These are phyloP conservation scores for Mortierella claussenii DNA, from an alignment of 192 early-diverging fungal species.

Conservation along the genomic window DNA sequence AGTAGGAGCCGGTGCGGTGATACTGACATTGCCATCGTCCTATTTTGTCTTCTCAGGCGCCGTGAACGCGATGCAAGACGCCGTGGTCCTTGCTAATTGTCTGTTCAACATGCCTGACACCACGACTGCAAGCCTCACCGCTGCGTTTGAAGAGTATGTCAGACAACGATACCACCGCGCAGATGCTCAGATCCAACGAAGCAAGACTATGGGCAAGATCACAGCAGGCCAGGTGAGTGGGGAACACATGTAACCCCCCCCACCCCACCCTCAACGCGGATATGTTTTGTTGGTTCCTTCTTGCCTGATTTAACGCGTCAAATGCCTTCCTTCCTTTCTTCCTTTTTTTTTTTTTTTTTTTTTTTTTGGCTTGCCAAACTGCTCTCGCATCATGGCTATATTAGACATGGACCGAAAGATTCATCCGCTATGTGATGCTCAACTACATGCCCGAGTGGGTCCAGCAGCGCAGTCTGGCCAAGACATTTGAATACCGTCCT, in stretches of 20 bases:
- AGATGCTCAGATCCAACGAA: background rate
- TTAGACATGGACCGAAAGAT: background rate
- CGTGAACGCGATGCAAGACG: conserved; percentile 19
- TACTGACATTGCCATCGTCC: background rate
- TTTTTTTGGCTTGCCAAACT: background rate
- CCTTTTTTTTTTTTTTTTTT: background rate
- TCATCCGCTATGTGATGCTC: background rate
- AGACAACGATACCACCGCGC: conserved; percentile 10
- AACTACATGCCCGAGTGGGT: conserved; percentile 1
- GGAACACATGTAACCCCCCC: background rate
- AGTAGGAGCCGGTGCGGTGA: no score
- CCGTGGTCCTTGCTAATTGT: conserved; percentile 12
- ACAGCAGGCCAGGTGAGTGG: conserved; percentile 19
- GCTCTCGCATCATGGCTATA: no score
- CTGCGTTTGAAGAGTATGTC: conserved; percentile 18
- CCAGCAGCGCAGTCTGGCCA: background rate
- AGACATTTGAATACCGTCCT: background rate
- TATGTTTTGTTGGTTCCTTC: no score
- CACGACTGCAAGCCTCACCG: conserved; percentile 1
- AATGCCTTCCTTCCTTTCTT: no score
- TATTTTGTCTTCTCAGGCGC: conserved; percentile 9
- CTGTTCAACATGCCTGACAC: conserved; percentile 9
- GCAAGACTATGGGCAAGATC: conserved; percentile 7
- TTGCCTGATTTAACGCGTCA: no score
- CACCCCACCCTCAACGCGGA: no score